Evolutionary conservation across 306 rosid species (phyloP), one percentile per base, ranked within the genome.

Genomic region (Luffa aegyptiaca): DNA sequence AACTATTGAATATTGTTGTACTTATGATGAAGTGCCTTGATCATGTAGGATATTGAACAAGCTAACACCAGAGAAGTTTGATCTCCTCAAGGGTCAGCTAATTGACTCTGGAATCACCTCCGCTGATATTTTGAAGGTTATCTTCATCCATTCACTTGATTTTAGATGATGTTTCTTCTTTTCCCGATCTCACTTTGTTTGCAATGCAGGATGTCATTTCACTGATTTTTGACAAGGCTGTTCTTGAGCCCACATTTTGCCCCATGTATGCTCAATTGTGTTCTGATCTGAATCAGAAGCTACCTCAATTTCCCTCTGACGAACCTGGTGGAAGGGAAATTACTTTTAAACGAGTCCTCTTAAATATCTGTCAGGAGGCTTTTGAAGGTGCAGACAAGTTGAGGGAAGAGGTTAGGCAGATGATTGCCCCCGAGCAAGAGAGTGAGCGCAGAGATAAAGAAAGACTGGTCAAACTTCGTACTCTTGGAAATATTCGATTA

Each of bases 1-100:
- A 48, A 13, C 20, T 6, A 14, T 21, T 73, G 44, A 73, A 7
- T 26, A 46, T 72, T 21, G 20, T 6, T 4, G 7, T 72, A 45
- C 58, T 48, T 13, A 37, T 36, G 55, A 11, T 39, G 12, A 31
- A n/a, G 3, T 56, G 69, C 49, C 48, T 72, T 80, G 53, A 62
- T 44, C n/a, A 66, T 84, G 89, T 91, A 96, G 99, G 80, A 96
- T 96, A 72, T 85, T 96, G 65, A 96, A 96, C 86, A 96, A 96
- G 90, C 87, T 96, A 84, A 96, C 99, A 48, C 99, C 99, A 20
- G 99, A 96, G 86, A 96, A 96, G 82, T 96, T 96, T 86, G 99
- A 96, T 84, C 91, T 96, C 53, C 90, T 96, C 69, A 96, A 96
- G 89, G 99, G 96, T 84, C 99, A 96, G 82, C 88, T 96, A 81